These are phyloP conservation scores for Abrus pulchellus DNA, from an alignment of 306 rosid genomes.

Conservation along the genomic window DNA sequence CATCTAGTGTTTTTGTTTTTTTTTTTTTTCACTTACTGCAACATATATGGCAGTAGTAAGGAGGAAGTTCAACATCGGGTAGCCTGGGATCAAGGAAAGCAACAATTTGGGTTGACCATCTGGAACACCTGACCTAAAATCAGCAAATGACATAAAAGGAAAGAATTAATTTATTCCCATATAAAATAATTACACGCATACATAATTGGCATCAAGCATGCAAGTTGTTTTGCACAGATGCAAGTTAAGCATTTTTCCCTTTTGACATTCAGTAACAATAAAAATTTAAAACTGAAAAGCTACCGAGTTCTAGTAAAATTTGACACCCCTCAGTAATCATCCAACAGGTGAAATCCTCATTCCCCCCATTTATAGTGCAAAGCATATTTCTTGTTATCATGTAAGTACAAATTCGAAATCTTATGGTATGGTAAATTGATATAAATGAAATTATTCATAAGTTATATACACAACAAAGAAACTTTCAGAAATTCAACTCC, in stretches of 20 bases:
- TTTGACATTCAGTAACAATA: slow-evolving; percentile 16
- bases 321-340: slow-evolving; percentile 10
- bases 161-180: slow-evolving; percentile 29
- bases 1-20: slow-evolving; percentile 12
- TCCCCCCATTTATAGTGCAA: slow-evolving; percentile 24
- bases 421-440: slow-evolving; percentile 1
- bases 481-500: neutral
- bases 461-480: slow-evolving; percentile 18
- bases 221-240: slow-evolving; percentile 1
- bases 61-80: slow-evolving; percentile 92
- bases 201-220: slow-evolving; percentile 27
- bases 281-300: slow-evolving; percentile 9
- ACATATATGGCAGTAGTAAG: slow-evolving; percentile 76
- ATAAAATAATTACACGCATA: neutral
- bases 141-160: slow-evolving; percentile 15
- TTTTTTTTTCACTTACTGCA: slow-evolving; percentile 66
- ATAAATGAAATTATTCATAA: neutral
- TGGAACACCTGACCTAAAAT: slow-evolving; percentile 85
- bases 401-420: neutral
- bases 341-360: slow-evolving; percentile 34
- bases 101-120: slow-evolving; percentile 93
- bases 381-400: slow-evolving; percentile 31
- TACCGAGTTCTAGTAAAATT: slow-evolving; percentile 12
- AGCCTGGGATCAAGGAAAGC: slow-evolving; percentile 84
- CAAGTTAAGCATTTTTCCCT: slow-evolving; percentile 28